These are phyloP conservation scores for Antrodiella citrinella DNA, from an alignment of 768 basidiomycete genomes.

Conservation along the genomic window DNA sequence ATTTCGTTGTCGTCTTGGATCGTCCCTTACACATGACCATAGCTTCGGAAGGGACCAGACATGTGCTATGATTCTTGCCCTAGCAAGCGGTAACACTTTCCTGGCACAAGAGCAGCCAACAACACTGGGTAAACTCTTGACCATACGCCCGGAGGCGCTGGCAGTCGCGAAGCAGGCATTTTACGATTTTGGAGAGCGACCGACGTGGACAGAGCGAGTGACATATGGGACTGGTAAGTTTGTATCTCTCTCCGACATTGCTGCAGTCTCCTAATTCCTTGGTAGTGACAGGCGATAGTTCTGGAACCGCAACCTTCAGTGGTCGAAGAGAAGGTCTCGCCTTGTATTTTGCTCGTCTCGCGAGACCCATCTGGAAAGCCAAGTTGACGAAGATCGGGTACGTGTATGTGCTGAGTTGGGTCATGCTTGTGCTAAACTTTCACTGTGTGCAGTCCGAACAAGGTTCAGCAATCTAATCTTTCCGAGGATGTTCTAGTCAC, in stretches of 20 bases:
- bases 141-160: slow-evolving; percentile 52
- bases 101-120: slow-evolving; percentile 50
- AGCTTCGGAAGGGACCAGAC: slow-evolving; percentile 92
- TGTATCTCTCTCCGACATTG: slow-evolving; percentile 2
- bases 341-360: slow-evolving; percentile 76
- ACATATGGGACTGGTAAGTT: slow-evolving; percentile 67
- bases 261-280: slow-evolving; percentile 6
- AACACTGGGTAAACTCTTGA: slow-evolving; percentile 36
- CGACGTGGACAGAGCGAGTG: slow-evolving; percentile 71
- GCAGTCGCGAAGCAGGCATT: slow-evolving; percentile 77
- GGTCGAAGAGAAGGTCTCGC: slow-evolving; percentile 85
- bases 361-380: slow-evolving; percentile 82
- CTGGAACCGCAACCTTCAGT: slow-evolving; percentile 73
- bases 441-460: slow-evolving; percentile 26
- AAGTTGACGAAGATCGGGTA: slow-evolving; percentile 65
- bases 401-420: slow-evolving; percentile 20
- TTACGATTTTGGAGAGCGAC: slow-evolving; percentile 79
- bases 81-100: slow-evolving; percentile 81
- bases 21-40: slow-evolving; percentile 2
- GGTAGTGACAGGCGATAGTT: slow-evolving; percentile 44
- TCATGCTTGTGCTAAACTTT: slow-evolving; percentile 5
- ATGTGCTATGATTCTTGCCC: slow-evolving; percentile 83
- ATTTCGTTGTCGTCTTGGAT: background rate
- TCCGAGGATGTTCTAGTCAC: slow-evolving; percentile 54
- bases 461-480: slow-evolving; percentile 51